Percentiles rank a stretch among this genome's conserved stretches.
Conservation (phyloP, 2,329 filamentous ascomycete genomes). For the Xenosphaeropsis pyriputrescens region DNA sequence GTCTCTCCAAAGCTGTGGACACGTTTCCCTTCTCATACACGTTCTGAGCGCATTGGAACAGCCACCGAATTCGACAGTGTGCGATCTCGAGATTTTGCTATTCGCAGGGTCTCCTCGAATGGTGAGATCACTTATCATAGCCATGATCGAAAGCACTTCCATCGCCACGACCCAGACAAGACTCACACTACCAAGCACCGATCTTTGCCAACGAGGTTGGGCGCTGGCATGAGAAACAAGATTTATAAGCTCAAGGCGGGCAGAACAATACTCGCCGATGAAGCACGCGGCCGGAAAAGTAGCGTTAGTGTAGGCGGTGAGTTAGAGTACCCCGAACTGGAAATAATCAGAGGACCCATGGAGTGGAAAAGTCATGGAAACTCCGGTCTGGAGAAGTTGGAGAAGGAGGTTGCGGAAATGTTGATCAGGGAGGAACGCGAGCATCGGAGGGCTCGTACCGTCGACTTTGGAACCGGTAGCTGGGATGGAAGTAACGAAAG, state of each 20-base stretch:
- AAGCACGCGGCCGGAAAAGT: conserved; percentile 9
- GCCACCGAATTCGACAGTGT: neutral
- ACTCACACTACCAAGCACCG: neutral
- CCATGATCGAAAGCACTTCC: neutral
- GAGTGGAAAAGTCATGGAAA: conserved; percentile 1
- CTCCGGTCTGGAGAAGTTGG: conserved; percentile 1
- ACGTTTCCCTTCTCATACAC: conserved; percentile 1
- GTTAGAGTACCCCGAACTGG: conserved; percentile 15
- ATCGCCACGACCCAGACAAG: neutral
- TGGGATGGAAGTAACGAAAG: conserved; percentile 1
- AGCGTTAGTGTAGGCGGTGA: conserved; percentile 10
- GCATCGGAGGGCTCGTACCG: neutral
- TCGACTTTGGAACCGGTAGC: conserved; percentile 2
- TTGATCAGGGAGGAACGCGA: conserved; percentile 1
- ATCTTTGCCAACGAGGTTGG: neutral
- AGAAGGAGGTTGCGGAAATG: conserved; percentile 1
- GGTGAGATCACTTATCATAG: neutral
- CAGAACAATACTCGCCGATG: neutral
- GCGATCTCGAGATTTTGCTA: neutral
- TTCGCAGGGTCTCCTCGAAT: neutral
- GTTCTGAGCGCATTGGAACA: neutral
- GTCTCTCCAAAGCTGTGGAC: neutral
- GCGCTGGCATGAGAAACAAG: neutral
- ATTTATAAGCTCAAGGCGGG: conserved; percentile 2
- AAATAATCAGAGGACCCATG: conserved; percentile 7